Conservation (phyloP, 306 rosid genomes). For the Sicyos baderoa region DNA sequence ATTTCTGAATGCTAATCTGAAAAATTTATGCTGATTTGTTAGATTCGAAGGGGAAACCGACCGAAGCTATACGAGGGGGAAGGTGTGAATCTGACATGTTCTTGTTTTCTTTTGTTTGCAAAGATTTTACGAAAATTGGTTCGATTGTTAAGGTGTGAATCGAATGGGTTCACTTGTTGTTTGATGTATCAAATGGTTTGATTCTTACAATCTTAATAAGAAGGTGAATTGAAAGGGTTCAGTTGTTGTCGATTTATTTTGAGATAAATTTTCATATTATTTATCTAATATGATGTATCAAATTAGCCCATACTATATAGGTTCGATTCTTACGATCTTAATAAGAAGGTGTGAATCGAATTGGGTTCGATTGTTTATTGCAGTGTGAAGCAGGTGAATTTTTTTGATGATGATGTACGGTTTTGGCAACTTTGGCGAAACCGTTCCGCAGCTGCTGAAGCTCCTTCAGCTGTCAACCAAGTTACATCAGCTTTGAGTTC, state of each 20-base stretch:
- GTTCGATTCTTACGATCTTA: too few species aligned
- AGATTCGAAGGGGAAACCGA: slow-evolving; percentile 82
- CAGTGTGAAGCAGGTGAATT: slow-evolving; percentile 94
- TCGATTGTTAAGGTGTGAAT: too few species aligned
- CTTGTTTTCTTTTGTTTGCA: slow-evolving; percentile 24
- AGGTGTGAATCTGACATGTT: slow-evolving; percentile 40
- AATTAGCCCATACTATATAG: too few species aligned
- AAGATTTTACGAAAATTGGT: slow-evolving; percentile 15
- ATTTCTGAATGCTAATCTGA: background rate
- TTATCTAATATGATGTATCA: too few species aligned
- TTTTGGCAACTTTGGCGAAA: slow-evolving; percentile 94
- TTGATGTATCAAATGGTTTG: too few species aligned
- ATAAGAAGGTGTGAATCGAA: too few species aligned
- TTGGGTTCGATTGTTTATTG: slow-evolving; percentile 12
- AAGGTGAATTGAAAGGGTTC: too few species aligned
- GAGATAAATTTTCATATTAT: too few species aligned
- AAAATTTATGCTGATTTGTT: slow-evolving; percentile 1
- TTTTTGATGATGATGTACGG: slow-evolving; percentile 88
- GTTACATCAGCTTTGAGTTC: slow-evolving; percentile 63
- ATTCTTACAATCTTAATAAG: too few species aligned
- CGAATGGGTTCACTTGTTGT: too few species aligned
- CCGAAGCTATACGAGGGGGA: slow-evolving; percentile 98
- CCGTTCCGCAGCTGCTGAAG: slow-evolving; percentile 91
- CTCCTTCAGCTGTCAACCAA: slow-evolving; percentile 72
- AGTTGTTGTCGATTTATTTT: too few species aligned